Evolutionary conservation across 768 basidiomycete species (phyloP).

Genomic region (Mycena polygramma): DNA sequence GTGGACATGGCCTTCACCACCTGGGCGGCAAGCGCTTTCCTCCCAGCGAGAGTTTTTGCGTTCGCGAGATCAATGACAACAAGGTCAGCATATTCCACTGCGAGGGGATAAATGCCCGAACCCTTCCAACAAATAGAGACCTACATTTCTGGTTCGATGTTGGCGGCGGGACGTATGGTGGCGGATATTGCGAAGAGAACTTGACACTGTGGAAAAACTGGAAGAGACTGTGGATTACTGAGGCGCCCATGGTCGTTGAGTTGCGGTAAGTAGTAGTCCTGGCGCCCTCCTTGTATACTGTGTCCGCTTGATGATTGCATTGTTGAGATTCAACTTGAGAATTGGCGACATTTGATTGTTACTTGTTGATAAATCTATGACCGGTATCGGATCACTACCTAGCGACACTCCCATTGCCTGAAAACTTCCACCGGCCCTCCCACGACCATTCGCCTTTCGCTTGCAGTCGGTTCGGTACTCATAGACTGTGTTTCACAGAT

Average conservation of each 20-base stretch:
- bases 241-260: conserved; percentile 9
- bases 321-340: too few relatives aligned
- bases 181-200: conserved; percentile 3
- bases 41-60: conserved; percentile 44
- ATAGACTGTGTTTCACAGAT: too few relatives aligned
- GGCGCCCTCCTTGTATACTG: too few relatives aligned
- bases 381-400: too few relatives aligned
- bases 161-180: conserved; percentile 22
- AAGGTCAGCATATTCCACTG: conserved; percentile 60
- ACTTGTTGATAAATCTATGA: too few relatives aligned
- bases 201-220: conserved; percentile 5
- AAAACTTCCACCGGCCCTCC: too few relatives aligned
- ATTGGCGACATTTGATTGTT: too few relatives aligned
- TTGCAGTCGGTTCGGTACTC: too few relatives aligned
- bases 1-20: conserved; percentile 50
- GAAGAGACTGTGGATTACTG: conserved; percentile 5
- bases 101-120: not conserved
- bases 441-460: too few relatives aligned
- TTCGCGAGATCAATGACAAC: conserved; percentile 53
- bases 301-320: too few relatives aligned
- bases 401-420: too few relatives aligned
- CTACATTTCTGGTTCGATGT: conserved; percentile 23
- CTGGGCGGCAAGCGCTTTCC: conserved; percentile 45
- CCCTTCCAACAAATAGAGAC: not conserved
- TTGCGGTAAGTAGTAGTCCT: too few relatives aligned